Percentiles rank a stretch among this genome's conserved stretches.
Conservation (phyloP, 2,329 filamentous ascomycete genomes). For the Diatrype stigma region DNA sequence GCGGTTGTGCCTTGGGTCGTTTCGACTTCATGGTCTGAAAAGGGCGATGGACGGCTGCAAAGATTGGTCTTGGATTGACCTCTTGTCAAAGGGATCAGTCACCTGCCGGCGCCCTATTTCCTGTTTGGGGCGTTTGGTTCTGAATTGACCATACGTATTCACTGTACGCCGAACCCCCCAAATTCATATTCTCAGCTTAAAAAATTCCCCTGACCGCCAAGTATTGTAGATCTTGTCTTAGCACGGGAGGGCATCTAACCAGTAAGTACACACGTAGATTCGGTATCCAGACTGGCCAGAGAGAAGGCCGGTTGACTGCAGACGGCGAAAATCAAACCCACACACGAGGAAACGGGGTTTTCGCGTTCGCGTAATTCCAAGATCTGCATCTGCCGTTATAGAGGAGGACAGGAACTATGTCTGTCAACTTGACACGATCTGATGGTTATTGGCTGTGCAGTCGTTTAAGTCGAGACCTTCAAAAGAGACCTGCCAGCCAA, state of each 20-base stretch:
- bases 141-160: no score
- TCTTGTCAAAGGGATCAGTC: neutral
- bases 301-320: no score
- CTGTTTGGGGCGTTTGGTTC: neutral
- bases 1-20: conserved; percentile 30
- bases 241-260: neutral
- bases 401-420: neutral
- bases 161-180: no score
- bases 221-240: neutral
- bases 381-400: no score
- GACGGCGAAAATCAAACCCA: no score
- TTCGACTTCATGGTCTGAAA: conserved; percentile 20
- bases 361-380: no score
- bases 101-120: neutral
- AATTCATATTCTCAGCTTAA: neutral
- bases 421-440: neutral
- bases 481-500: conserved; percentile 5
- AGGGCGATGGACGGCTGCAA: neutral
- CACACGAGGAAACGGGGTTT: no score
- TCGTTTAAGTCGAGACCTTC: neutral
- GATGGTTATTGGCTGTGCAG: neutral
- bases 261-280: neutral
- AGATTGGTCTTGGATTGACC: neutral
- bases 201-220: neutral
- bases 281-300: no score